Base-by-base conservation (phyloP, 805 yeast species). In the Candida tammaniensis region DNA sequence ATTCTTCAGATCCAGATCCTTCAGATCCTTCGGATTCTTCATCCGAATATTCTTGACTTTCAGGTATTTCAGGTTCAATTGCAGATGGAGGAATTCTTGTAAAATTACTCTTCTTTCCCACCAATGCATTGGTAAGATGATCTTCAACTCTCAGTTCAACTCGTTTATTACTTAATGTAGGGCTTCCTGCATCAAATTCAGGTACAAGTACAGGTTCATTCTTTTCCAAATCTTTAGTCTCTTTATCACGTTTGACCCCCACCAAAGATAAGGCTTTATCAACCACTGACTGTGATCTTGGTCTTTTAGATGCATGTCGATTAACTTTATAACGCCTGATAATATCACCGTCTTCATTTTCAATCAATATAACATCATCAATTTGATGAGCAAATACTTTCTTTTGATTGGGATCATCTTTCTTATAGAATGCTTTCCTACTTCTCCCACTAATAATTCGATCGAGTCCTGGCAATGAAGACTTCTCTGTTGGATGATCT, bases 331-430 rank as follows among this genome's bases (percentile, higher is more conserved):
- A 91, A 34, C 95, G 71, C 51, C 96, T 78, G 29, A 93, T 67
- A 36, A 93, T 77, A 48, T 91, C 98, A 44, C 98, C 98, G 9
- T 89, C 95, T 28, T 77, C 86, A 50, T 88, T 85, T 57, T 91
- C 98, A 38, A 93, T 82, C 39, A 87, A 71, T 35, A 93, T 74
- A 39, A 79, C 69, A 49, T 86, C 80, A 52, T 82, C 93, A 25
- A 86, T 69, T 57, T 82, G 84, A 57, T 80, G 91, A 1, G 96
- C 98, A 58, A 64, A 77, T 47, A 64, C 79, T 53, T 61, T 59
- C 15, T 52, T 64, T 46, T 49, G 60, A 23, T 43, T 46, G 2
- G 60, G 57, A 38, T 58, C 64, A 19, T 42, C 39, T 42, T 59
- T 64, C 21, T 46, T 55, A 39, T 59, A 56, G 23, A 47, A 55